Evolutionary conservation across 768 basidiomycete species (phyloP).

Genomic region (Ramaria sp.): DNA sequence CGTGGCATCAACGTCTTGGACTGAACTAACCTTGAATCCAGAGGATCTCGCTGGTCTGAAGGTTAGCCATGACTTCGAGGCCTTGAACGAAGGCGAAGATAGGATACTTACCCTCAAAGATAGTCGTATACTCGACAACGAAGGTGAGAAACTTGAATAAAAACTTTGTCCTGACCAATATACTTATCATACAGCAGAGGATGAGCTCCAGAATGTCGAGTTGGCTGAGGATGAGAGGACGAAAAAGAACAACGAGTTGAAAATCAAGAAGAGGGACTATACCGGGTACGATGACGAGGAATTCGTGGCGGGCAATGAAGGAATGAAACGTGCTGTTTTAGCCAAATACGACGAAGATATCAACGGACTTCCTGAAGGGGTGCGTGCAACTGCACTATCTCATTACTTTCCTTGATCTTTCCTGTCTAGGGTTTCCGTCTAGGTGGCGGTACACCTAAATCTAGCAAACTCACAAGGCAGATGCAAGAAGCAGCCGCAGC

Average conservation of each 20-base stretch:
- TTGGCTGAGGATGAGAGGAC: slow-evolving; percentile 81
- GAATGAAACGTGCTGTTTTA: slow-evolving; percentile 74
- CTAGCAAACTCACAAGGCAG: slow-evolving; percentile 26
- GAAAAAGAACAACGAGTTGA: slow-evolving; percentile 70
- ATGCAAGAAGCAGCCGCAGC: slow-evolving; percentile 43
- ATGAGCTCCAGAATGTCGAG: slow-evolving; percentile 93
- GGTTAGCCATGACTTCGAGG: slow-evolving; percentile 91
- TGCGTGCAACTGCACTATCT: slow-evolving; percentile 22
- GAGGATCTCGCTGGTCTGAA: slow-evolving; percentile 90
- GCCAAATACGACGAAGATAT: slow-evolving; percentile 92
- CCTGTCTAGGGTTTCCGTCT: slow-evolving; percentile 70
- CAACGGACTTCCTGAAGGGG: slow-evolving; percentile 60
- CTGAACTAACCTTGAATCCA: slow-evolving; percentile 21
- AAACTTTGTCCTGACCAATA: neutral
- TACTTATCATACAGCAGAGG: slow-evolving; percentile 46
- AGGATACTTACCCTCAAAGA: slow-evolving; percentile 96
- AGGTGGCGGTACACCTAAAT: slow-evolving; percentile 45
- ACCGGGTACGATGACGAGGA: slow-evolving; percentile 97
- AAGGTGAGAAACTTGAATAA: slow-evolving; percentile 42
- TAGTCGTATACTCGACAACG: slow-evolving; percentile 86
- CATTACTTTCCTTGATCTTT: neutral
- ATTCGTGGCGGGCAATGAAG: slow-evolving; percentile 62
- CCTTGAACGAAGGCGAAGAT: slow-evolving; percentile 87
- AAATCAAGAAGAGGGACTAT: slow-evolving; percentile 83
- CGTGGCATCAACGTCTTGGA: neutral